Evolutionary conservation across 2,329 filamentous ascomycete species (phyloP).

Genomic region (Colletotrichum abscissum): DNA sequence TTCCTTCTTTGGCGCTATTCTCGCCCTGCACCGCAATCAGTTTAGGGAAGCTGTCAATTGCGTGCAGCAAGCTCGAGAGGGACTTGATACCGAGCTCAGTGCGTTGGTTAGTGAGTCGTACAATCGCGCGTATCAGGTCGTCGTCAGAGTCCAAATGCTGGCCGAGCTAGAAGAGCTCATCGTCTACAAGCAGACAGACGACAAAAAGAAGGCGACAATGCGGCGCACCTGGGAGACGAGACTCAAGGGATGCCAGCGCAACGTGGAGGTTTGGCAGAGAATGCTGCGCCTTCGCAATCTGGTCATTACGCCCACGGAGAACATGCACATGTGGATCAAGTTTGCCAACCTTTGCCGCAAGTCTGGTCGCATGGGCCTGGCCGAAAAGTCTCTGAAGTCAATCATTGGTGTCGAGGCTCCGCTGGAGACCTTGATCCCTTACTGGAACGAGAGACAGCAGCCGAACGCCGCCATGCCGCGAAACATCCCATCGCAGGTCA

Average conservation of each 20-base stretch:
- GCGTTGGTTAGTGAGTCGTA: constrained; percentile 98
- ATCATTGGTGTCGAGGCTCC: constrained; percentile 80
- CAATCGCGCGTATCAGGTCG: constrained; percentile 96
- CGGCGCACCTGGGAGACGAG: constrained; percentile 95
- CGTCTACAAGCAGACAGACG: constrained; percentile 94
- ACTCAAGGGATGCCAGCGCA: constrained; percentile 93
- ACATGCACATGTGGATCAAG: constrained; percentile 99
- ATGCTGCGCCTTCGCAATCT: constrained; percentile 96
- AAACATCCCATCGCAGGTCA: constrained; percentile 78
- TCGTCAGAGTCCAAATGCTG: constrained; percentile 98
- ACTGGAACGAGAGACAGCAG: constrained; percentile 61
- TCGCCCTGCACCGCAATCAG: constrained; percentile 94
- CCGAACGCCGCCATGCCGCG: constrained; percentile 48
- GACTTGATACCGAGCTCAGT: constrained; percentile 93
- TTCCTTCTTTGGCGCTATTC: constrained; percentile 96
- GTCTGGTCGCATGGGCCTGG: constrained; percentile 91
- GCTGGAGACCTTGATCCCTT: constrained; percentile 70
- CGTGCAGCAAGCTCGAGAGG: constrained; percentile 92
- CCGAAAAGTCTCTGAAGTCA: constrained; percentile 93
- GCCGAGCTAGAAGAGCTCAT: constrained; percentile 99
- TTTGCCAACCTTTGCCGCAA: constrained; percentile 98
- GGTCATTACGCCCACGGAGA: constrained; percentile 91
- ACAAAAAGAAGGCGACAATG: constrained; percentile 90
- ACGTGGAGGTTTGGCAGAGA: constrained; percentile 97
- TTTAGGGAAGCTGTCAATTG: constrained; percentile 91